Evolutionary conservation across 2,329 filamentous ascomycete species (phyloP).

Genomic region (Cladosporium velox): DNA sequence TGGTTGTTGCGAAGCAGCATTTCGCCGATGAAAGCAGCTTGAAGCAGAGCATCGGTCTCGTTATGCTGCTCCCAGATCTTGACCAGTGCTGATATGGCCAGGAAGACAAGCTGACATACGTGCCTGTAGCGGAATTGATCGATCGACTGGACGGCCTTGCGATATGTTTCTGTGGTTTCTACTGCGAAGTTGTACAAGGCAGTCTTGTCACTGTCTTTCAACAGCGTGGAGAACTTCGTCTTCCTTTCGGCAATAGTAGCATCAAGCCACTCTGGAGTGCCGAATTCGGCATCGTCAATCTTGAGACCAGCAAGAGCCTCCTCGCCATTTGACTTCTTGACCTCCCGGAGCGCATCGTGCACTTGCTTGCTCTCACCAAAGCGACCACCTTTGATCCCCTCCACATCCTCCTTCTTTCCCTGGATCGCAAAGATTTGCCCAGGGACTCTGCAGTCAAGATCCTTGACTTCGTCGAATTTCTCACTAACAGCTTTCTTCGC

Average conservation of each 20-base stretch:
- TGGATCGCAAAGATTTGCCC: conserved; percentile 38
- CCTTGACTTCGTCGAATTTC: conserved; percentile 34
- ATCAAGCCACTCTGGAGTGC: conserved; percentile 19
- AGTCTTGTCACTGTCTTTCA: conserved; percentile 5
- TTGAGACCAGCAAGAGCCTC: conserved; percentile 12
- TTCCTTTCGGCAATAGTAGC: conserved; percentile 17
- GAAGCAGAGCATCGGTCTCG: conserved; percentile 31
- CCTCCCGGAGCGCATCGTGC: conserved; percentile 29
- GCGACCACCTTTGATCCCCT: conserved; percentile 26
- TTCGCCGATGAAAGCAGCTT: conserved; percentile 36
- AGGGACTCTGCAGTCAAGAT: conserved; percentile 35
- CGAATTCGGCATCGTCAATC: neutral
- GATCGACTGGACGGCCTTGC: conserved; percentile 15
- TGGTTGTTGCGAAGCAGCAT: conserved; percentile 30
- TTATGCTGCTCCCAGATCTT: conserved; percentile 28
- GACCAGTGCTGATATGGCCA: conserved; percentile 37
- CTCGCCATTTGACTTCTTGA: conserved; percentile 17
- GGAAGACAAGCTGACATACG: conserved; percentile 28
- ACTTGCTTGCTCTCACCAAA: conserved; percentile 37
- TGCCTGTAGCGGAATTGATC: conserved; percentile 19
- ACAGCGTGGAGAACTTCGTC: neutral
- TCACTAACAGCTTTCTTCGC: conserved; percentile 37
- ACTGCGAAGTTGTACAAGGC: conserved; percentile 15
- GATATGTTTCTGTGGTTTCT: conserved; percentile 10
- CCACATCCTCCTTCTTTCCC: conserved; percentile 31